Evolutionary conservation across 768 basidiomycete species (phyloP).

Genomic region (Kwoniella sp.): DNA sequence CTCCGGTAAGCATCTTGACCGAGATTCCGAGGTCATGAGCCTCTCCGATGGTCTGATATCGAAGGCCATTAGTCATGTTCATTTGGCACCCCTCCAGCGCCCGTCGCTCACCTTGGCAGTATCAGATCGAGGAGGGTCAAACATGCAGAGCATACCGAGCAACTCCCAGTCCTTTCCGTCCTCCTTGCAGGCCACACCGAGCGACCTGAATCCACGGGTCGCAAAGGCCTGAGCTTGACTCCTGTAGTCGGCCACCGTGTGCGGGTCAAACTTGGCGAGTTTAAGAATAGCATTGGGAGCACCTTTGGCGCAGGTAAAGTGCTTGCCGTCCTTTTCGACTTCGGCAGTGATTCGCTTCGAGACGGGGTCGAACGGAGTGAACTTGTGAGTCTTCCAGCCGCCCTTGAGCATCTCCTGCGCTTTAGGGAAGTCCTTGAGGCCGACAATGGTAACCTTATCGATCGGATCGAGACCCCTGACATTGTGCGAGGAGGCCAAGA

Average conservation of each 20-base stretch:
- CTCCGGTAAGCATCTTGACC: conserved; percentile 58
- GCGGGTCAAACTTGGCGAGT: conserved; percentile 49
- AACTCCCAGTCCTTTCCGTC: conserved; percentile 53
- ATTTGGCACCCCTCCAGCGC: no score
- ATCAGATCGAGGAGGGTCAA: conserved; percentile 55
- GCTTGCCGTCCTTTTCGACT: conserved; percentile 54
- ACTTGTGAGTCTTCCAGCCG: conserved; percentile 55
- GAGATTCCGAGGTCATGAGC: conserved; percentile 54
- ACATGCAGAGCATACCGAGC: conserved; percentile 54
- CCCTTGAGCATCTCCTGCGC: conserved; percentile 53
- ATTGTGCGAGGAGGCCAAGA: conserved; percentile 55
- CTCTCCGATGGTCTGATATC: conserved; percentile 52
- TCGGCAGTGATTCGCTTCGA: conserved; percentile 57
- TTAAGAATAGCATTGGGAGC: conserved; percentile 56
- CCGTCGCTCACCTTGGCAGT: conserved; percentile 50
- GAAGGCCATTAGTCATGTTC: not conserved
- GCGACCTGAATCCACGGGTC: conserved; percentile 53
- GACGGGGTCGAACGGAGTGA: conserved; percentile 57
- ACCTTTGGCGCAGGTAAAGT: conserved; percentile 54
- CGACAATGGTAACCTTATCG: conserved; percentile 55
- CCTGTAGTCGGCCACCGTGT: conserved; percentile 50
- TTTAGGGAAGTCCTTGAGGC: conserved; percentile 54
- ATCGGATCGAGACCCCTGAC: conserved; percentile 55
- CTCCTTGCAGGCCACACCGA: conserved; percentile 56
- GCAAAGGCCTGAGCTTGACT: conserved; percentile 52